Base-by-base conservation (phyloP, 192 early-diverging fungal genomes). In the Coemansia sp. region DNA sequence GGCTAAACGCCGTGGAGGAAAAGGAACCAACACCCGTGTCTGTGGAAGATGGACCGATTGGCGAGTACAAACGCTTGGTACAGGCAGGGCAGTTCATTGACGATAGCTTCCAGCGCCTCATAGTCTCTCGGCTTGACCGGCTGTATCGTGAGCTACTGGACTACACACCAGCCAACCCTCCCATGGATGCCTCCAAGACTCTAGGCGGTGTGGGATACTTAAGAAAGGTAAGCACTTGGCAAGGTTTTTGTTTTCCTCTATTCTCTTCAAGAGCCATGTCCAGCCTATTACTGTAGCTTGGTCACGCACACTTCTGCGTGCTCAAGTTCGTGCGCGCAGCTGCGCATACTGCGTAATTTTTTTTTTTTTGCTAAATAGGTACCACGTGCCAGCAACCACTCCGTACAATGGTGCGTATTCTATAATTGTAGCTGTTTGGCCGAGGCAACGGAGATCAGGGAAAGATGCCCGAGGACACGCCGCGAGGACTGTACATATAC, bases 91-190 rank as follows among this genome's bases (percentile, higher is more conserved):
- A 74, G n/a, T 69, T 93, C 17, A 80, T 86, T 39, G 75, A 83
- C 46, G 92, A 95, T 67, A 69, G 64, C 24, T 91, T 91, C 76
- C 92, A 95, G 71, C 71, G 81, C 22, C 68, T 75, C 0, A 91
- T 93, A 6, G 87, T 93, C 7, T 73, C 80, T 27, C 76, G 84
- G 11, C 79, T 93, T 11, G 89, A 92, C 56, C 75, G 88, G 7
- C 70, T 93, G 64, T 85, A 92, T 36, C 85, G 86, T 58, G 84
- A 87, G 15, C 64, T 93, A 27, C 59, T 78, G n/a, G 64, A 53
- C 11, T 91, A 91, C 73, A 64, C 69, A 11, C 91, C 89, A 5
- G 74, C 79, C 20, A 68, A 77, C 39, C 65, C 71, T 29, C 48
- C 44, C 12, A 4, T 3, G 1, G 2, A 27, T 19, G 19, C 61